phyloP scores from a whole-genome alignment of 2,329 filamentous ascomycete genomes.

The Nothopassalora personata region DNA sequence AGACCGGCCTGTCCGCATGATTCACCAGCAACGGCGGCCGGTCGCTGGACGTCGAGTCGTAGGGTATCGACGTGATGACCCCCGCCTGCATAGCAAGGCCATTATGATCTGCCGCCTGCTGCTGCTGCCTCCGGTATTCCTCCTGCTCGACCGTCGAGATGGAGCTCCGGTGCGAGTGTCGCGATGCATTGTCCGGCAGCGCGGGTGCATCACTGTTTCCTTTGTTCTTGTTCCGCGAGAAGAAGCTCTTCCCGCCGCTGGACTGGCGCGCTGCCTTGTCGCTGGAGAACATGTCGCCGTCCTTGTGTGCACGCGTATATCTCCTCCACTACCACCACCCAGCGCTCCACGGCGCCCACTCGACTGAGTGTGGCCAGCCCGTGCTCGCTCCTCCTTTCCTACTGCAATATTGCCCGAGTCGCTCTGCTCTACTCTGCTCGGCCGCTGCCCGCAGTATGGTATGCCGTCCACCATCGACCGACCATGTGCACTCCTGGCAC shows the following conservation, averaged over 20 bases:
- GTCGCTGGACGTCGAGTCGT: constrained; percentile 61
- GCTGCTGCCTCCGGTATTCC: constrained; percentile 35
- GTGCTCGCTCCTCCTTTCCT: neutral
- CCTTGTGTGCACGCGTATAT: neutral
- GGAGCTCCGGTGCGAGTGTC: constrained; percentile 65
- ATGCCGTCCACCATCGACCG: neutral
- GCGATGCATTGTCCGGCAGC: constrained; percentile 59
- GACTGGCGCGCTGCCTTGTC: constrained; percentile 78
- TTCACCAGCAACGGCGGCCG: constrained; percentile 68
- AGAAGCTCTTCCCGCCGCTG: constrained; percentile 76
- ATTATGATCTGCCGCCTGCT: constrained; percentile 27
- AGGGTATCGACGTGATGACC: constrained; percentile 81
- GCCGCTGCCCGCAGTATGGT: neutral
- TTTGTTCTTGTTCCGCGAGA: constrained; percentile 75
- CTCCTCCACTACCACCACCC: constrained; percentile 6
- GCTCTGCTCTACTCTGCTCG: neutral
- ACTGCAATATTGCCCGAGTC: neutral
- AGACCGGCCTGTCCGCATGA: constrained; percentile 57
- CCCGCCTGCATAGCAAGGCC: constrained; percentile 71
- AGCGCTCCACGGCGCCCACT: constrained; percentile 16
- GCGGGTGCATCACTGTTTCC: constrained; percentile 62
- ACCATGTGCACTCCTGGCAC: neutral
- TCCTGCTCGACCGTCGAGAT: constrained; percentile 29
- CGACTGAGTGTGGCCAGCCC: constrained; percentile 7
- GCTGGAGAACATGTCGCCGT: constrained; percentile 31